phyloP scores from a whole-genome alignment of 2,329 filamentous ascomycete species.

The Talaromyces sp. region DNA sequence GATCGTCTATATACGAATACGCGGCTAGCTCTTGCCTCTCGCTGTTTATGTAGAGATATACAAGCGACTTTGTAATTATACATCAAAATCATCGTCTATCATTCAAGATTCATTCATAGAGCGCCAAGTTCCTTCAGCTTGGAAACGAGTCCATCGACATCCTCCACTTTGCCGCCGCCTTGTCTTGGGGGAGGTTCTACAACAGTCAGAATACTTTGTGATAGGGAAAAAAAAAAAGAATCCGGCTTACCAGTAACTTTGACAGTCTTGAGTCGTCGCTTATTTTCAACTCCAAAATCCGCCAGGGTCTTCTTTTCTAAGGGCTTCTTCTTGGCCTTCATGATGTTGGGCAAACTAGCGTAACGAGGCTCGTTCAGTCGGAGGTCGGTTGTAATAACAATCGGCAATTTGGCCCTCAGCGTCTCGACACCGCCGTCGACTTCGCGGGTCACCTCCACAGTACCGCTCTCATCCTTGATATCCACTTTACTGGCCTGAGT shows the following conservation, averaged over 20 bases:
- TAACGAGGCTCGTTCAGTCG: constrained; percentile 92
- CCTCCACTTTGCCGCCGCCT: constrained; percentile 94
- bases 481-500: constrained; percentile 86
- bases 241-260: constrained; percentile 72
- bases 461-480: constrained; percentile 65
- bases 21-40: background rate
- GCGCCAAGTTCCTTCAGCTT: constrained; percentile 97
- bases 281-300: constrained; percentile 74
- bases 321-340: constrained; percentile 99
- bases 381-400: constrained; percentile 94
- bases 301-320: constrained; percentile 84
- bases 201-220: background rate
- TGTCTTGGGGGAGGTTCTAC: constrained; percentile 80
- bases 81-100: constrained; percentile 5
- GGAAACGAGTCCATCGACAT: constrained; percentile 88
- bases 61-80: constrained; percentile 22
- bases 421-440: constrained; percentile 96
- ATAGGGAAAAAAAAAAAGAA: background rate
- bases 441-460: constrained; percentile 77
- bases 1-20: background rate
- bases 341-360: constrained; percentile 94
- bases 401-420: constrained; percentile 75
- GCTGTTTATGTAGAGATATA: background rate
- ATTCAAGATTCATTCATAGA: constrained; percentile 51
- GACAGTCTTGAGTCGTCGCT: constrained; percentile 77